These are phyloP conservation scores for Globisporangium splendens DNA, from an alignment of 352 stramenopile species.

Conservation along the genomic window DNA sequence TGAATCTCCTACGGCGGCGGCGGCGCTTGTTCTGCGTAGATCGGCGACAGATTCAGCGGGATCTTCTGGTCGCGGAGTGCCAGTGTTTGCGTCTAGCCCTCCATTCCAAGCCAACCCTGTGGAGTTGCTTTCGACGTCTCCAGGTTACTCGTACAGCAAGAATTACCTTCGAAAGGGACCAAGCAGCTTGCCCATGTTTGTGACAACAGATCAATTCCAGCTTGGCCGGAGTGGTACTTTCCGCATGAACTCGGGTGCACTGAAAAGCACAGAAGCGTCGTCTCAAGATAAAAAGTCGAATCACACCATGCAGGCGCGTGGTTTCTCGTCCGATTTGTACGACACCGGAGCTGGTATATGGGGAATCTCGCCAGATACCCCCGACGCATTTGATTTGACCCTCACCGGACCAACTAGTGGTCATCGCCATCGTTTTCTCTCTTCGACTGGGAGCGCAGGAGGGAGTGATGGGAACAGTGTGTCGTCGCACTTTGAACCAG, in stretches of 20 bases:
- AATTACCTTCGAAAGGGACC: conserved; percentile 46
- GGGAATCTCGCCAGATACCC: conserved; percentile 65
- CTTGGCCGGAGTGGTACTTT: conserved; percentile 16
- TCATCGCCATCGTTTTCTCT: conserved; percentile 42
- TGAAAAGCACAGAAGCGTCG: conserved; percentile 15
- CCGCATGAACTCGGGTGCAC: conserved; percentile 1
- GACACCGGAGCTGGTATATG: conserved; percentile 51
- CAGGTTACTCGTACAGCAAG: conserved; percentile 72
- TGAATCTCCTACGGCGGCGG: conserved; percentile 10
- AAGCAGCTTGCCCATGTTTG: conserved; percentile 47
- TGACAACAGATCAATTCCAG: conserved; percentile 53
- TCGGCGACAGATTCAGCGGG: conserved; percentile 10
- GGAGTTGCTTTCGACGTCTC: conserved; percentile 68
- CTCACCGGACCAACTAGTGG: conserved; percentile 27
- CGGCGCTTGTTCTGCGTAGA: conserved; percentile 20
- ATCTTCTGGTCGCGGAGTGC: conserved; percentile 12
- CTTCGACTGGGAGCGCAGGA: conserved; percentile 21
- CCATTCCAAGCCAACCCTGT: conserved; percentile 66
- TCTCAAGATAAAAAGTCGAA: conserved; percentile 3
- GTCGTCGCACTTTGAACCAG: conserved; percentile 16
- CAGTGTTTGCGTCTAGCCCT: conserved; percentile 44
- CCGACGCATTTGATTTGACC: conserved; percentile 58
- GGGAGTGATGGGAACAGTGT: conserved; percentile 16
- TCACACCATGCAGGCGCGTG: conserved; percentile 23
- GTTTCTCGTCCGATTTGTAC: conserved; percentile 65